A percentile compares a stretch with the other conserved stretches of the same genome.
phyloP scores from a whole-genome alignment of 2,329 filamentous ascomycete genomes.

The Ophiostoma sp. region DNA sequence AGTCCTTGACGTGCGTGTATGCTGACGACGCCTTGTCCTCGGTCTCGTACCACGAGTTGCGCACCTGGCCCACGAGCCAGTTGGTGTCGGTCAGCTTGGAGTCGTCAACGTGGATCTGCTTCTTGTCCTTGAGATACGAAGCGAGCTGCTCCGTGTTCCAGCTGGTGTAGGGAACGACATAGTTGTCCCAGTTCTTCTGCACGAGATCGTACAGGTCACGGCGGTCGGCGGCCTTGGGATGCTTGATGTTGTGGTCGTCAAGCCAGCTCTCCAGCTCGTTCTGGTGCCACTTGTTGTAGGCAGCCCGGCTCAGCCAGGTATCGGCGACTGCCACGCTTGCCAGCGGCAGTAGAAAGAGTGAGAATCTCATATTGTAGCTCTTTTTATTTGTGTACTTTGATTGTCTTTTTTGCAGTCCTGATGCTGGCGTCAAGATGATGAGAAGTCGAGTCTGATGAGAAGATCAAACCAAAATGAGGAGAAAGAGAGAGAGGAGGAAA shows the following conservation, averaged over 20 bases:
- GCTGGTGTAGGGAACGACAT: conserved; percentile 67
- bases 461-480: background rate
- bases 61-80: conserved; percentile 62
- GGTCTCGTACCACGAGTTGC: conserved; percentile 69
- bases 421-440: background rate
- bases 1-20: conserved; percentile 70
- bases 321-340: conserved; percentile 65
- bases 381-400: background rate
- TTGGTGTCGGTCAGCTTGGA: conserved; percentile 51
- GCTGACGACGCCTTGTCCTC: conserved; percentile 70
- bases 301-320: conserved; percentile 81
- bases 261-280: conserved; percentile 97
- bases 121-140: conserved; percentile 64
- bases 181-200: conserved; percentile 77
- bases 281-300: conserved; percentile 98
- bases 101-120: conserved; percentile 60
- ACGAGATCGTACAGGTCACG: conserved; percentile 92
- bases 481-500: background rate
- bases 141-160: conserved; percentile 69
- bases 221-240: conserved; percentile 84
- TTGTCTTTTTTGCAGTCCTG: conserved; percentile 51
- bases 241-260: conserved; percentile 82
- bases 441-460: background rate
- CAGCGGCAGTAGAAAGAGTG: conserved; percentile 64
- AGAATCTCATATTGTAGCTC: conserved; percentile 66